Evolutionary conservation across 2,329 filamentous ascomycete genomes (phyloP).

Genomic region (Teratosphaeria nubilosa): DNA sequence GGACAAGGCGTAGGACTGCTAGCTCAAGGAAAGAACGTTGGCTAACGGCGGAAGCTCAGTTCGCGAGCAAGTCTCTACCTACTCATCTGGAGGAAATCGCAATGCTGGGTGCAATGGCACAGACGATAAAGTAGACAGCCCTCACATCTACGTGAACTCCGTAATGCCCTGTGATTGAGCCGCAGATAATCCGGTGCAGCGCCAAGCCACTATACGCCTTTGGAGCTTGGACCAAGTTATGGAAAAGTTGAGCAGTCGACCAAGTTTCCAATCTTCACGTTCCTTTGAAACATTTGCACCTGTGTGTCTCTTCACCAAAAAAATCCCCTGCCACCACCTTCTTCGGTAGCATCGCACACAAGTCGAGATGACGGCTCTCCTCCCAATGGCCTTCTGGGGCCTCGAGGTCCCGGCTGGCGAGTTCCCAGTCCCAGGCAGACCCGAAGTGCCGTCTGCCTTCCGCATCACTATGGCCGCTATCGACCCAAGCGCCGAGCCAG

Average conservation of each 20-base stretch:
- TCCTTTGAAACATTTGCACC: neutral
- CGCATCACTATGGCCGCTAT: conserved; percentile 98
- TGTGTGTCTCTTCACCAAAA: neutral
- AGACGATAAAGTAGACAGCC: too few relatives aligned
- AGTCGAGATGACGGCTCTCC: neutral
- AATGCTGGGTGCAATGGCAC: too few relatives aligned
- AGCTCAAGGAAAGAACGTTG: neutral
- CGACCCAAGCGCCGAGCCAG: conserved; percentile 65
- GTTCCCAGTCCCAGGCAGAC: conserved; percentile 66
- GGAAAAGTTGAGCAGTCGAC: neutral
- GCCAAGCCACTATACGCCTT: neutral
- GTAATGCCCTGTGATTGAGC: neutral
- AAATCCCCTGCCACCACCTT: neutral
- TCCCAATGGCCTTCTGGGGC: conserved; percentile 1
- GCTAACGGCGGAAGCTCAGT: too few relatives aligned
- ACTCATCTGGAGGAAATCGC: too few relatives aligned
- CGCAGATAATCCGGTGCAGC: neutral
- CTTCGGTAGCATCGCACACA: neutral
- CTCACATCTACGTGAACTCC: too few relatives aligned
- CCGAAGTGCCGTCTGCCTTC: conserved; percentile 77
- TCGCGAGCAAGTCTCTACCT: too few relatives aligned
- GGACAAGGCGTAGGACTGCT: neutral
- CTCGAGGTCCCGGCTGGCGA: conserved; percentile 42
- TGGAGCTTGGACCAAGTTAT: neutral
- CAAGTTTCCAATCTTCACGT: neutral